phyloP scores from a whole-genome alignment of 768 basidiomycete species.

The Xanthoconium stramineum region DNA sequence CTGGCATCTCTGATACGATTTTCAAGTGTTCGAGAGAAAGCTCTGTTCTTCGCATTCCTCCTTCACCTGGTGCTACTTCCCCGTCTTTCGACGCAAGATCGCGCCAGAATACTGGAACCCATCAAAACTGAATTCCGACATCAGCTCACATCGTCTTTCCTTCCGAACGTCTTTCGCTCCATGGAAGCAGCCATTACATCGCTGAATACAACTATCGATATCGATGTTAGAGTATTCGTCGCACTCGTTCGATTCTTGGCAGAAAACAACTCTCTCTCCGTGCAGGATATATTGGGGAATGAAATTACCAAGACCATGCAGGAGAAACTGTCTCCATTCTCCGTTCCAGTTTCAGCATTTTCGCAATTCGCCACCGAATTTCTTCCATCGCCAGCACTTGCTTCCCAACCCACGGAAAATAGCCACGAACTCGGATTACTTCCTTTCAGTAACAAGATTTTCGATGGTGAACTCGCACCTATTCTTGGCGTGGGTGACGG shows the following conservation, averaged over 20 bases:
- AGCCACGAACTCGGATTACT: slow-evolving; percentile 24
- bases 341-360: slow-evolving; percentile 19
- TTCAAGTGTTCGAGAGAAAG: slow-evolving; percentile 2
- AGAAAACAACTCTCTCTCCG: slow-evolving; percentile 15
- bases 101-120: slow-evolving; percentile 33
- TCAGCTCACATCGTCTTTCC: slow-evolving; percentile 36
- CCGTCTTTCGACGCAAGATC: slow-evolving; percentile 35
- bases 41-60: slow-evolving; percentile 37
- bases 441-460: slow-evolving; percentile 41
- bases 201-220: slow-evolving; percentile 33
- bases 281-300: slow-evolving; percentile 29
- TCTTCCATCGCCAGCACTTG: slow-evolving; percentile 6
- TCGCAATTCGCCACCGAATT: slow-evolving; percentile 18
- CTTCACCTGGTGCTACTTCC: slow-evolving; percentile 40
- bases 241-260: slow-evolving; percentile 41
- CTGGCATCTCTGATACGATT: slow-evolving; percentile 9
- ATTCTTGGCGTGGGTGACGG: slow-evolving; percentile 23
- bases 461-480: slow-evolving; percentile 39
- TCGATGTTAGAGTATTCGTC: slow-evolving; percentile 54
- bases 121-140: slow-evolving; percentile 29
- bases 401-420: background rate
- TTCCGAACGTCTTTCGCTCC: slow-evolving; percentile 38
- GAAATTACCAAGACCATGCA: slow-evolving; percentile 23
- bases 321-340: slow-evolving; percentile 19
- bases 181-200: slow-evolving; percentile 27